Conservation (phyloP, 257 asterid genomes). For the Ajuga chamaepitys region DNA sequence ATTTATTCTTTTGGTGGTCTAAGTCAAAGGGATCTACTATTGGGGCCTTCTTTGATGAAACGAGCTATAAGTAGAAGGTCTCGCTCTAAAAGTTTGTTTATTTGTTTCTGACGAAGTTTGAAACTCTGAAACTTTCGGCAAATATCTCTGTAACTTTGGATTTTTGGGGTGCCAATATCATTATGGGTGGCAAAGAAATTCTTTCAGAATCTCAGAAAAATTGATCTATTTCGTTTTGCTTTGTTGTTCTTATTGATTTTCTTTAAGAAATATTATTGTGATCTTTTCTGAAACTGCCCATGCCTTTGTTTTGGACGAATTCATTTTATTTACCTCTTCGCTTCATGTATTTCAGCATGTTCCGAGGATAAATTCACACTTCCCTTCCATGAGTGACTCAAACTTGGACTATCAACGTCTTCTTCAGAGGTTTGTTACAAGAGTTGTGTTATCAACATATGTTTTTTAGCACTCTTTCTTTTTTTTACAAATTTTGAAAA, state of each 20-base stretch:
- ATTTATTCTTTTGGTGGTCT: no score
- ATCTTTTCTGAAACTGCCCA: background rate
- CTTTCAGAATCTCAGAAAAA: no score
- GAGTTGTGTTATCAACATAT: no score
- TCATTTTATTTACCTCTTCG: background rate
- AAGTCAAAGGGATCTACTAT: no score
- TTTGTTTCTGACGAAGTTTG: no score
- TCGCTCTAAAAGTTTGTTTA: no score
- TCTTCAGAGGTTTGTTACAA: conserved; percentile 44
- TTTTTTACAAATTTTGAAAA: background rate
- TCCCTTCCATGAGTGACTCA: conserved; percentile 49
- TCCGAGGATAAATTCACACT: conserved; percentile 45
- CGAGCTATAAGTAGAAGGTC: no score
- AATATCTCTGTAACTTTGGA: no score
- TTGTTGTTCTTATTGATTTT: background rate
- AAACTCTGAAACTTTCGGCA: no score
- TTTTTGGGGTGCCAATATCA: background rate
- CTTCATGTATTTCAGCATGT: conserved; percentile 36
- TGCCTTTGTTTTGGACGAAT: background rate
- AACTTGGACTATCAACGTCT: conserved; percentile 56
- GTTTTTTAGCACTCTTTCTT: background rate
- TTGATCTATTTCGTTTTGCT: no score
- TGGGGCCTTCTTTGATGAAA: no score
- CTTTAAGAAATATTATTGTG: background rate
- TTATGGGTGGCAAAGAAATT: background rate